Evolutionary conservation across 108 stramenopile genomes (phyloP).

Genomic region (Conticribra weissflogii): DNA sequence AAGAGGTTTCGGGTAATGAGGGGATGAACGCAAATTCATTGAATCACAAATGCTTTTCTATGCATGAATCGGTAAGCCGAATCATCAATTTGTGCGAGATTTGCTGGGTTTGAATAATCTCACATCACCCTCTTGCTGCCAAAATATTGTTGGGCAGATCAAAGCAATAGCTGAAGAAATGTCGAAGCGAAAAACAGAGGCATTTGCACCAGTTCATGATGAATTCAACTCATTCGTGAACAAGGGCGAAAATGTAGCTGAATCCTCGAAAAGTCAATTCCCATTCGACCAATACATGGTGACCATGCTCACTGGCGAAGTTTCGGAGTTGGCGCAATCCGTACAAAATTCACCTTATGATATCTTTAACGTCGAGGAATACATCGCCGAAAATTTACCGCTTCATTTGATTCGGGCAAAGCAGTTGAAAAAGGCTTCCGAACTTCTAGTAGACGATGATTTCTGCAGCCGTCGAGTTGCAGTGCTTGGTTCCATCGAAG

Average conservation of each 20-base stretch:
- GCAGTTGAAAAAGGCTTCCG: conserved; percentile 60
- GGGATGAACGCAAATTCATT: conserved; percentile 13
- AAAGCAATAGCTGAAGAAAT: conserved; percentile 85
- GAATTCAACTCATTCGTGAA: conserved; percentile 71
- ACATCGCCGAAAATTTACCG: conserved; percentile 74
- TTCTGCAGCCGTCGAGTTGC: conserved; percentile 75
- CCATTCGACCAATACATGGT: conserved; percentile 47
- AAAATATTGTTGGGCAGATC: conserved; percentile 54
- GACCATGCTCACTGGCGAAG: conserved; percentile 41
- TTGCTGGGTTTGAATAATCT: not conserved
- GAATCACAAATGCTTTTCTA: conserved; percentile 57
- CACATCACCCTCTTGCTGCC: too few species aligned
- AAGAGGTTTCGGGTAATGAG: conserved; percentile 19
- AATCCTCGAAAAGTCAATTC: conserved; percentile 11
- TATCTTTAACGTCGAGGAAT: conserved; percentile 77
- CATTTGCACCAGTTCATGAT: conserved; percentile 72
- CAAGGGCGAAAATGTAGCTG: conserved; percentile 25
- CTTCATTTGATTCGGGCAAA: conserved; percentile 76
- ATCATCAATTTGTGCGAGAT: not conserved
- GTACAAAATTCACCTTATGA: conserved; percentile 44
- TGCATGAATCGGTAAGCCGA: conserved; percentile 79
- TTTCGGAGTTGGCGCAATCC: conserved; percentile 28
- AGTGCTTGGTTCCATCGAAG: conserved; percentile 77
- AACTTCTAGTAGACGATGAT: conserved; percentile 60
- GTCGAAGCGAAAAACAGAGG: conserved; percentile 68